phyloP scores from a whole-genome alignment of 495 filamentous ascomycete genomes.

The Tuber brumale region DNA sequence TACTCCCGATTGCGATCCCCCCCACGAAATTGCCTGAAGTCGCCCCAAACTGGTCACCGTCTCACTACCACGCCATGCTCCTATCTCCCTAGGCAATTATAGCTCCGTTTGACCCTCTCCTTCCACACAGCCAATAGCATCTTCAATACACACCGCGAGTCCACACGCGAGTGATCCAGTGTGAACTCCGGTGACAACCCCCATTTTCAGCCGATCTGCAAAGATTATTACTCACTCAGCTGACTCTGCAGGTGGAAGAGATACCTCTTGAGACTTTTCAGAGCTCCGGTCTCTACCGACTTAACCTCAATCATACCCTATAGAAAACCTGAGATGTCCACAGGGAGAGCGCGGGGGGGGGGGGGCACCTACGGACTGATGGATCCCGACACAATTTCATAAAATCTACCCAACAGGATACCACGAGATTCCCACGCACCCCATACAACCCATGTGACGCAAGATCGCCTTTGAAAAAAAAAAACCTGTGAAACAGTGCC shows the following conservation, averaged over 20 bases:
- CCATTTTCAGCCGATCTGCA: neutral
- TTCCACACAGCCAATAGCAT: neutral
- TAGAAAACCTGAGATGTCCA: neutral
- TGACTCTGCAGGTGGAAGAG: neutral
- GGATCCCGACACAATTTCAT: neutral
- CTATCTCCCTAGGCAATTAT: neutral
- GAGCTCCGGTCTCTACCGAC: neutral
- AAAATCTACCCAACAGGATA: neutral
- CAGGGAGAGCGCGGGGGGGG: neutral
- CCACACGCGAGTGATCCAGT: neutral
- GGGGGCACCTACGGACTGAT: neutral
- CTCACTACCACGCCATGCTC: neutral
- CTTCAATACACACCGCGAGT: neutral
- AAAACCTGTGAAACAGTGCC: neutral
- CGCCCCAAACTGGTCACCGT: neutral
- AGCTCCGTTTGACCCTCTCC: neutral
- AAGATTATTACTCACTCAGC: neutral
- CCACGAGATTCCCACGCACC: neutral
- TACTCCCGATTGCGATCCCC: neutral
- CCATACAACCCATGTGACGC: neutral
- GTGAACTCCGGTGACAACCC: neutral
- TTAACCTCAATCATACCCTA: neutral
- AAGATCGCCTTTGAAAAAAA: neutral
- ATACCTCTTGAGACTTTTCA: neutral
- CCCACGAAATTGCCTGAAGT: neutral